Percentiles rank a stretch among this genome's conserved stretches.
phyloP scores from a whole-genome alignment of 2,329 filamentous ascomycete species.

The Westerdykella aurantiaca region DNA sequence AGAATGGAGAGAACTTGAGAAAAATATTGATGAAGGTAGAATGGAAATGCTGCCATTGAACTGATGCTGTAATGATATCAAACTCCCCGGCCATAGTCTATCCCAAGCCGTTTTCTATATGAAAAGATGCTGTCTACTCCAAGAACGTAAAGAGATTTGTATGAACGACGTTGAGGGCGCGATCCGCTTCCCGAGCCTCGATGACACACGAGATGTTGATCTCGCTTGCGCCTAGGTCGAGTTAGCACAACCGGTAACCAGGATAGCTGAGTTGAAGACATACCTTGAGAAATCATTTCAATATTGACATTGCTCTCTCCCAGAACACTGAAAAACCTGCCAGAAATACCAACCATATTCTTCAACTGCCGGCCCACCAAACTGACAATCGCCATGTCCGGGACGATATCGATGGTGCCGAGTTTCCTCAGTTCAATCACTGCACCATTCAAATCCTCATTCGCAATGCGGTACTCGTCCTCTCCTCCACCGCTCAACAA shows the following conservation, averaged over 20 bases:
- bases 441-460: conserved; percentile 44
- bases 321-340: conserved; percentile 89
- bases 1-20: too few relatives aligned
- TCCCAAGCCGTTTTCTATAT: conserved; percentile 1
- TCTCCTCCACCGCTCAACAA: conserved; percentile 45
- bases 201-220: conserved; percentile 99
- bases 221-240: conserved; percentile 78
- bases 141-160: conserved; percentile 96
- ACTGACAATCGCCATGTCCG: conserved; percentile 91
- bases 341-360: conserved; percentile 89
- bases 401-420: conserved; percentile 84
- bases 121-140: conserved; percentile 49
- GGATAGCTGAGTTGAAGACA: conserved; percentile 16
- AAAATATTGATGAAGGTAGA: too few relatives aligned
- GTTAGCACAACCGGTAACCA: neutral
- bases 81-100: neutral
- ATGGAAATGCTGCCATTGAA: too few relatives aligned
- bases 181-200: conserved; percentile 80
- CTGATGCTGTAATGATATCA: too few relatives aligned
- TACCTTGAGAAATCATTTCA: conserved; percentile 99
- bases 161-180: conserved; percentile 93
- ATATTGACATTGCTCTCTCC: conserved; percentile 94
- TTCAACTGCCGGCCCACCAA: conserved; percentile 95
- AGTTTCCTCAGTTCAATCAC: conserved; percentile 70
- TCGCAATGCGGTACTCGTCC: conserved; percentile 46